Evolutionary conservation across 306 rosid species (phyloP), one percentile per base, ranked within the genome.

Genomic region (Acacia confusa): DNA sequence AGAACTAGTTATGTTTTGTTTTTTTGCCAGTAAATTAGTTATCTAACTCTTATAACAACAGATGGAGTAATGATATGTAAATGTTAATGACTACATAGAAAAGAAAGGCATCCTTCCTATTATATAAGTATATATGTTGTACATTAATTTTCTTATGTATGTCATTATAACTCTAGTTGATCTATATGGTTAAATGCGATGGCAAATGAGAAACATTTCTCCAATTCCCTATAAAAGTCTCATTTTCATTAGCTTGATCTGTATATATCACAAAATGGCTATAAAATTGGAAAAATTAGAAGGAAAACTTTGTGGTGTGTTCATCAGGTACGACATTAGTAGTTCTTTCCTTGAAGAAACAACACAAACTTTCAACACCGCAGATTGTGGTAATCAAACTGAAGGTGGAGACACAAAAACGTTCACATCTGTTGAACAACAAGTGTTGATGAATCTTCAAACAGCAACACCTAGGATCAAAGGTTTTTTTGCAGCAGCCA

Each of bases 371-470:
- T 58, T 58, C 65, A 58, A 58, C 30, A 24, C 32, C 5, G 65
- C 30, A 3, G 0, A 22, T 58, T 58, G 65, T 9, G 30, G 16
- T 22, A 58, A 58, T 58, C 7, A 22, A 24, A 58, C 30, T 22
- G 65, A 22, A 58, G 65, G 32, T 20, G 61, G 61, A 55, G 3
- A 9, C 13, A 55, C 61, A 20, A 55, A 27, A 55, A 20, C 61
- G 7, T 8, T 55, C 61, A 6, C 27, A 8, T 55, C 61, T 7
- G 27, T 19, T 20, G 61, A 25, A 55, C 61, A n/a, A 57, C 13
- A 57, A 30, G 10, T 87, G 67, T 22, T 87, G 38, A 36, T 11
- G 48, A 82, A 84, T 84, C 86, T 87, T 44, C 79, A 45, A 60
- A 65, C 61, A 0, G 88, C 81, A 10, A 84, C 88, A 12, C 86